Evolutionary conservation across 164 flowering plant genomes (phyloP).

Genomic region (Stephania japonica): DNA sequence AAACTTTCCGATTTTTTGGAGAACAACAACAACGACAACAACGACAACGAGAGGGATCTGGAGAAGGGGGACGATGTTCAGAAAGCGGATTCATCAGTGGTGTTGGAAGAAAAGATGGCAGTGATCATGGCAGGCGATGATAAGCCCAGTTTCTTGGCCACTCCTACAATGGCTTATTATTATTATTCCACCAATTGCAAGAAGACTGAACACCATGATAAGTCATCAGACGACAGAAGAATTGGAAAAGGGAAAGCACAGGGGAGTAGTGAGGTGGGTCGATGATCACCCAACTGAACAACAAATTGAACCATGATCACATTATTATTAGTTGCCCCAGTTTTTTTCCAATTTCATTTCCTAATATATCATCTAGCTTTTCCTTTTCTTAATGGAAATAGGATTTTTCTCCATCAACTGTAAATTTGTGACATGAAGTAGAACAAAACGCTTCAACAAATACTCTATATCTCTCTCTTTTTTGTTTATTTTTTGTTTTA

Average conservation of each 20-base stretch:
- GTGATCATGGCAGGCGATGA: slow-evolving; percentile 55
- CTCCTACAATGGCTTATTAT: slow-evolving; percentile 19
- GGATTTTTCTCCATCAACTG: background rate
- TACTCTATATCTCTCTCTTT: too few species aligned
- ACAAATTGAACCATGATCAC: too few species aligned
- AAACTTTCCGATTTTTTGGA: slow-evolving; percentile 27
- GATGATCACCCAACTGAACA: too few species aligned
- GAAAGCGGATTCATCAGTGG: slow-evolving; percentile 5
- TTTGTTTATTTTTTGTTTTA: too few species aligned
- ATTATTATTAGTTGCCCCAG: too few species aligned
- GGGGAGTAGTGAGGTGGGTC: too few species aligned
- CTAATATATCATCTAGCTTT: too few species aligned
- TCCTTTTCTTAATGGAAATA: too few species aligned
- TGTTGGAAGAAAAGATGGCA: slow-evolving; percentile 35
- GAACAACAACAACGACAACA: slow-evolving; percentile 14
- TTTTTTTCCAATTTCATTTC: too few species aligned
- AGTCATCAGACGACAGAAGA: background rate
- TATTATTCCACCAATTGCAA: background rate
- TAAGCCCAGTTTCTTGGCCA: slow-evolving; percentile 44
- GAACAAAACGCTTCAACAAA: background rate
- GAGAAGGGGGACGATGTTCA: slow-evolving; percentile 14
- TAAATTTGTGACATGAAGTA: background rate
- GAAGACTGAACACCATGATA: background rate
- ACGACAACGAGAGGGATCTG: background rate
- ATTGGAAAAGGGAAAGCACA: background rate